Base-by-base conservation (phyloP, 768 basidiomycete species). In the Podaxis mareebaensis region DNA sequence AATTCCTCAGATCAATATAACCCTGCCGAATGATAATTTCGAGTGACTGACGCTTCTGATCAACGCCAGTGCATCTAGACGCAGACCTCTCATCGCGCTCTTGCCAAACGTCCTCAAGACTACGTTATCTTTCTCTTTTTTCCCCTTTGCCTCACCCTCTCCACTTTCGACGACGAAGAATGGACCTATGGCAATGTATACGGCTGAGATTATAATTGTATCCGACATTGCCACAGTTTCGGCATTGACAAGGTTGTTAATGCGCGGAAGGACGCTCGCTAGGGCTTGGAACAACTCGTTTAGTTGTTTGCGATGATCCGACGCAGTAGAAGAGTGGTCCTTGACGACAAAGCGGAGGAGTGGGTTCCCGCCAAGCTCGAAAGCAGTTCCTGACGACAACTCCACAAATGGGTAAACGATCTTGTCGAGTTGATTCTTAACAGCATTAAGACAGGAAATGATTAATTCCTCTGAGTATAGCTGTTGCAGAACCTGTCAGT, bases 381-480 rank as follows among this genome's bases (percentile, higher is more conserved):
- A 72, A 13, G 76, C 71, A 8, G 69, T 67, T 38, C 83, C 82
- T 7, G 79, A 74, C 2, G 83, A 79, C 0, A 87, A 88, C 69
- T 96, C 94, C 4, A 96, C 85, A 66, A 95, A 92, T 0, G 93
- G 95, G 70, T 93, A 96, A 12, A 98, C 80, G 52, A 93, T 81
- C 70, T 86, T 85, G 1, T 85, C 85, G 33, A 97, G 84, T 62
- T 90, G 89, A 65, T 90, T 91, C 72, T 96, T 95, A 65, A 95
- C 82, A 0, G 89, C 80, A 48, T 76, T 79, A 17, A 98, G 79
- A 75, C 95, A 93, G 0, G 84, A 78, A 0, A 88, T 88, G 65
- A 99, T 93, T 11, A 95, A 81, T 71, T 99, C 97, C 73, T 98
- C 95, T 0, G 96, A 97, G 73, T 96, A 96, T 8, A 98, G 78